Evolutionary conservation across 2,329 filamentous ascomycete genomes (phyloP).

Genomic region (Fusarium verrucosum): DNA sequence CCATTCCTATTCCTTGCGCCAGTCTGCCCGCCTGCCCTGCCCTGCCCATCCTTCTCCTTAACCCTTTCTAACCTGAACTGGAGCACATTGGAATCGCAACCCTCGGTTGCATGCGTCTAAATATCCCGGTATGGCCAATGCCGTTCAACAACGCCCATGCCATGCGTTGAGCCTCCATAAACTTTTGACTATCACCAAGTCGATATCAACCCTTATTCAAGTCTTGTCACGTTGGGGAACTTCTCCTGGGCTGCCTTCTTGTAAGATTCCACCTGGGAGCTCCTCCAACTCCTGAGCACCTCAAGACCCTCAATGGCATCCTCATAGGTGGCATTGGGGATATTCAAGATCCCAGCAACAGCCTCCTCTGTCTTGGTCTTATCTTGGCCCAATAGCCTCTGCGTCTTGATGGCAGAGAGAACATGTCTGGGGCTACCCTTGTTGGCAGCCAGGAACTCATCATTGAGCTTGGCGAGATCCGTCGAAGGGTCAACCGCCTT

Average conservation of each 20-base stretch:
- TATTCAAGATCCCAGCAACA: constrained; percentile 66
- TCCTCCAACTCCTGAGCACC: constrained; percentile 60
- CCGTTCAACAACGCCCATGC: not conserved
- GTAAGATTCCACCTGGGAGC: constrained; percentile 58
- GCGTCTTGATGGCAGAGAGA: constrained; percentile 69
- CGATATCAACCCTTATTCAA: constrained; percentile 46
- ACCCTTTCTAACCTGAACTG: constrained; percentile 3
- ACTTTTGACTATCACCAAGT: constrained; percentile 11
- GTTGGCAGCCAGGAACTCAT: constrained; percentile 70
- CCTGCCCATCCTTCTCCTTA: constrained; percentile 7
- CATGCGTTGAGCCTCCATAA: not conserved
- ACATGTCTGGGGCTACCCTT: constrained; percentile 69
- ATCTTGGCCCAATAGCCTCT: constrained; percentile 67
- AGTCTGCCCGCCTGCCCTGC: constrained; percentile 18
- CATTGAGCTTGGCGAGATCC: constrained; percentile 71
- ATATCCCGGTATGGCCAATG: constrained; percentile 8
- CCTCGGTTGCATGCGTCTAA: constrained; percentile 18
- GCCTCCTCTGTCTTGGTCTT: constrained; percentile 68
- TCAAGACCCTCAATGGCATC: constrained; percentile 62
- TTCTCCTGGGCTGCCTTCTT: constrained; percentile 59
- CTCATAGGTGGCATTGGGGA: constrained; percentile 60
- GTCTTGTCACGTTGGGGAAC: constrained; percentile 61
- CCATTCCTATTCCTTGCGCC: constrained; percentile 35
- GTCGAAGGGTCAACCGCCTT: constrained; percentile 65
- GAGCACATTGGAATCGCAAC: constrained; percentile 11